A percentile compares a stretch with the other conserved stretches of the same genome.
Conservation (phyloP, 495 filamentous ascomycete species). For the Barbatosphaeria neglecta region DNA sequence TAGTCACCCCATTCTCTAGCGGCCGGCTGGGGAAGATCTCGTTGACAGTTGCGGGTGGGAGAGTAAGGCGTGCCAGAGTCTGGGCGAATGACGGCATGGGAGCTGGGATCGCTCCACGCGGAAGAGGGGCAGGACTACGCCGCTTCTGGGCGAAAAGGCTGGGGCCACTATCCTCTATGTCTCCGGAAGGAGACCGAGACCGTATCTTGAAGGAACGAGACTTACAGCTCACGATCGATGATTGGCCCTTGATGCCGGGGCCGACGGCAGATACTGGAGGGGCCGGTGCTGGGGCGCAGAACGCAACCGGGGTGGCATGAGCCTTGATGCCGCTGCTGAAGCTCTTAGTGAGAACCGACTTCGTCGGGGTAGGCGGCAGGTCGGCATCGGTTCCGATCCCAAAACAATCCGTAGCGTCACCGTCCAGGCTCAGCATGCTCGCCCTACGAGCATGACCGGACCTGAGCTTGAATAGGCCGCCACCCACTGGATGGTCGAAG, state of each 20-base stretch:
- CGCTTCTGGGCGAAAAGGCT: no score
- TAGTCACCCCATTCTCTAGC: slow-evolving; percentile 23
- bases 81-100: slow-evolving; percentile 6
- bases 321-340: slow-evolving; percentile 7
- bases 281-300: slow-evolving; percentile 17
- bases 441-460: slow-evolving; percentile 45
- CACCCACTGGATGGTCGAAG: slow-evolving; percentile 41
- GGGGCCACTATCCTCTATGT: no score
- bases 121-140: not conserved
- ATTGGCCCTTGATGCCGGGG: slow-evolving; percentile 6
- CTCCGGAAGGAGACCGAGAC: no score
- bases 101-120: not conserved
- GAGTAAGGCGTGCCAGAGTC: slow-evolving; percentile 7
- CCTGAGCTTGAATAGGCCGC: slow-evolving; percentile 21
- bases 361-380: slow-evolving; percentile 86
- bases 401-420: slow-evolving; percentile 48
- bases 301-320: slow-evolving; percentile 12
- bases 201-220: slow-evolving; percentile 14
- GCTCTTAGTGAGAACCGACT: slow-evolving; percentile 40
- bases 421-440: slow-evolving; percentile 69
- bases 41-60: slow-evolving; percentile 7
- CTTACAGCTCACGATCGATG: slow-evolving; percentile 29
- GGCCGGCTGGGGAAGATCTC: slow-evolving; percentile 5
- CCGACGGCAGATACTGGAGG: slow-evolving; percentile 13
- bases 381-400: slow-evolving; percentile 54